Conservation (phyloP, 2,329 filamentous ascomycete genomes). For the Aspergillus caelatus region DNA sequence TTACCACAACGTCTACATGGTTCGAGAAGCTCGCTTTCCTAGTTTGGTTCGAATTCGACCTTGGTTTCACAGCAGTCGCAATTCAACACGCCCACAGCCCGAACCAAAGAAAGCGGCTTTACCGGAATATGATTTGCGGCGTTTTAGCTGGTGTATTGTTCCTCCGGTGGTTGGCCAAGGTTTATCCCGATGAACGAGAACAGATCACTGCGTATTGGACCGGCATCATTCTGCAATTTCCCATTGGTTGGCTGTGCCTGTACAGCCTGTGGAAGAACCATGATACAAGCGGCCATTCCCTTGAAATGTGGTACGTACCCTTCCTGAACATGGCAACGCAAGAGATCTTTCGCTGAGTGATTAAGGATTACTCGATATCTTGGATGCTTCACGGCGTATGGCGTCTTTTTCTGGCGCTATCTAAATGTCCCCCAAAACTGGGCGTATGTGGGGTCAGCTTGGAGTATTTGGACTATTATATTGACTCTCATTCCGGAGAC, state of each 20-base stretch:
- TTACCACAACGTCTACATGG: constrained; percentile 18
- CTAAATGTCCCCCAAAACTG: constrained; percentile 25
- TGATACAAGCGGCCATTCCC: constrained; percentile 19
- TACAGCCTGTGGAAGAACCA: constrained; percentile 15
- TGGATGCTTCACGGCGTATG: constrained; percentile 24
- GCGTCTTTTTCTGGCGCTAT: constrained; percentile 25
- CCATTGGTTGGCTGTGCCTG: constrained; percentile 23
- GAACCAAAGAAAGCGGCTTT: not conserved
- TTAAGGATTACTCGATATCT: constrained; percentile 22
- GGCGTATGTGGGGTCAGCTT: constrained; percentile 22
- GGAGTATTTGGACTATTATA: constrained; percentile 23
- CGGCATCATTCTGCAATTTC: constrained; percentile 22
- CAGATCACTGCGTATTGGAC: constrained; percentile 27
- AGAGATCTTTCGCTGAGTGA: not conserved
- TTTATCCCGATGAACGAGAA: constrained; percentile 24
- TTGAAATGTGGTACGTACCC: constrained; percentile 22
- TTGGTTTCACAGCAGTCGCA: constrained; percentile 14
- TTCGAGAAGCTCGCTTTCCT: constrained; percentile 20
- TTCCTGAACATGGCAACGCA: not conserved
- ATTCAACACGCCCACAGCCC: constrained; percentile 14
- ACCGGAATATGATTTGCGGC: constrained; percentile 16
- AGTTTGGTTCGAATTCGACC: constrained; percentile 22
- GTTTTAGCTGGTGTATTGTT: constrained; percentile 7
- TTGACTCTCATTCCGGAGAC: constrained; percentile 24
- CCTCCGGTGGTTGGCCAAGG: constrained; percentile 4